Percentiles rank a stretch among this genome's conserved stretches.
These are phyloP conservation scores for Candida hungchunana DNA, from an alignment of 805 yeast species.

Conservation along the genomic window DNA sequence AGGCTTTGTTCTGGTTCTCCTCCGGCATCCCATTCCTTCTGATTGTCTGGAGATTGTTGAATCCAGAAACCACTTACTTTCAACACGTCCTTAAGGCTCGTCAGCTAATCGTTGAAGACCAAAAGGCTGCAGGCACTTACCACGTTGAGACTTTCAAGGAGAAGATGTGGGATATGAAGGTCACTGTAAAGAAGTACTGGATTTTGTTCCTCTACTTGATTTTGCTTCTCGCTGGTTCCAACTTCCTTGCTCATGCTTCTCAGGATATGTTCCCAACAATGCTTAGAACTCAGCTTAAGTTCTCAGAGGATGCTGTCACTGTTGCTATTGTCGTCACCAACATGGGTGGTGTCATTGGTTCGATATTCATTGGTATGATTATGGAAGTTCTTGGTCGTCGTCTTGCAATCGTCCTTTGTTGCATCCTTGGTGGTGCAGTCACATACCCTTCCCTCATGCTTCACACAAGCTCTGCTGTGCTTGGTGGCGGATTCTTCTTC, in stretches of 20 bases:
- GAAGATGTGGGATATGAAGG: conserved; percentile 27
- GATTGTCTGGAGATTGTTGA: conserved; percentile 49
- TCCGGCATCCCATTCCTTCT: conserved; percentile 60
- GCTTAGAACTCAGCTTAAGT: conserved; percentile 48
- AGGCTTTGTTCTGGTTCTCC: conserved; percentile 68
- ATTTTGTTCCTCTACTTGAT: conserved; percentile 53
- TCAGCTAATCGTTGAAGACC: conserved; percentile 24
- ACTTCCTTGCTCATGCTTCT: conserved; percentile 68
- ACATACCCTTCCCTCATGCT: conserved; percentile 55
- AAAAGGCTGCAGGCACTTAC: conserved; percentile 24
- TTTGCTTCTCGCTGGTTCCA: conserved; percentile 62
- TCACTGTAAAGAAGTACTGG: conserved; percentile 51
- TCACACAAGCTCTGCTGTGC: conserved; percentile 35
- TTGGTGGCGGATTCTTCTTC: conserved; percentile 60
- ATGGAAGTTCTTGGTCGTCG: conserved; percentile 64
- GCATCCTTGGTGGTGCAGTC: conserved; percentile 54
- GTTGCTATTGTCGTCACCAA: conserved; percentile 60
- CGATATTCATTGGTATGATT: conserved; percentile 50
- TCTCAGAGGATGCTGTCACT: conserved; percentile 44
- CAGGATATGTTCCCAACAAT: conserved; percentile 71
- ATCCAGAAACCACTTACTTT: conserved; percentile 61
- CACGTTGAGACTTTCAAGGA: conserved; percentile 23
- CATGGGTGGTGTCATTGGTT: conserved; percentile 65
- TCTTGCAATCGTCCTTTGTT: conserved; percentile 47
- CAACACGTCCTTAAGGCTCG: conserved; percentile 29